phyloP scores from a whole-genome alignment of 371 early-diverging fungal species.

The Zychaea mexicana region DNA sequence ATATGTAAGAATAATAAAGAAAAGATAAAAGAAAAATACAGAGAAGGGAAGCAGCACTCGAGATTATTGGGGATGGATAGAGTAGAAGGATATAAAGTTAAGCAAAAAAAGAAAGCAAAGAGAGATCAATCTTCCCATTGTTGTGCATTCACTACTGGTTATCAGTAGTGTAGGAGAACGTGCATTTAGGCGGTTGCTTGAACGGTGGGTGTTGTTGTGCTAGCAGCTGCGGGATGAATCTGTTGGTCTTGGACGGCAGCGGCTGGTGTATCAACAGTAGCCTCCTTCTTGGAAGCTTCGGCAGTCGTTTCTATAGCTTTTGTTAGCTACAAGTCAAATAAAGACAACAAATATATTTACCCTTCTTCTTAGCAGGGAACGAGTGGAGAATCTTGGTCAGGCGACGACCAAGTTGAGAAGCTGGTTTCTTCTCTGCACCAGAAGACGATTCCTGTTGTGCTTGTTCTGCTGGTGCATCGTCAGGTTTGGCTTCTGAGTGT shows the following conservation, averaged over 20 bases:
- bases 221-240: constrained; percentile 1
- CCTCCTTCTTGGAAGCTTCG: neutral
- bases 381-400: neutral
- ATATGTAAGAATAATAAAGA: neutral
- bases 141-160: too few relatives aligned
- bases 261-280: neutral
- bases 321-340: neutral
- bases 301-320: neutral
- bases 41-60: neutral
- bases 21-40: neutral
- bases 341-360: neutral
- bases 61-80: neutral
- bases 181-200: constrained; percentile 3
- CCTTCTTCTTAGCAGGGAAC: neutral
- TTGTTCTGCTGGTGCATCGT: constrained; percentile 1
- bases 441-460: neutral
- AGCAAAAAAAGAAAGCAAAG: neutral
- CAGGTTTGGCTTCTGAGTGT: neutral
- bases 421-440: neutral
- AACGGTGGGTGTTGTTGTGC: neutral
- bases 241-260: neutral
- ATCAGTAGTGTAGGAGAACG: too few relatives aligned
- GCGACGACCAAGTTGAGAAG: neutral
- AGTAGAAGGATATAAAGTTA: neutral
- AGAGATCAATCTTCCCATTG: too few relatives aligned